A percentile compares a stretch with the other conserved stretches of the same genome.
Conservation (phyloP, 805 yeast species). For the Cyberlindnera meyerae region DNA sequence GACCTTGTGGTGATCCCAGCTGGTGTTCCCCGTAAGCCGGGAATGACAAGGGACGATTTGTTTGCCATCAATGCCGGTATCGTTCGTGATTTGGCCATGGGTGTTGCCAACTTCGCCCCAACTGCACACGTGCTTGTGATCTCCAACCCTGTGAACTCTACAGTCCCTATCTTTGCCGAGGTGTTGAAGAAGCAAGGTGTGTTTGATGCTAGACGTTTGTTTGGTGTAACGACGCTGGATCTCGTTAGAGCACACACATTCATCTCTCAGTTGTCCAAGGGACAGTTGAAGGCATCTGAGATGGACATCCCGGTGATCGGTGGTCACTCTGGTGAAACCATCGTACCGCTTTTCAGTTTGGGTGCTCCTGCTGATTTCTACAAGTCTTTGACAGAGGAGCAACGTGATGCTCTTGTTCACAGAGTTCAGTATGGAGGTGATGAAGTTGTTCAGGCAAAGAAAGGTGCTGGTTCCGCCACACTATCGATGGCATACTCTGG, state of each 20-base stretch:
- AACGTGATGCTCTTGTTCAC: slow-evolving; percentile 59
- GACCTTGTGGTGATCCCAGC: slow-evolving; percentile 88
- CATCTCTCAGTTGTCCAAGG: slow-evolving; percentile 19
- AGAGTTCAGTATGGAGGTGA: slow-evolving; percentile 87
- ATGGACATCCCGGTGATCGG: slow-evolving; percentile 68
- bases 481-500: slow-evolving; percentile 86
- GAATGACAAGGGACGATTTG: slow-evolving; percentile 84
- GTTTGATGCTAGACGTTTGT: slow-evolving; percentile 70
- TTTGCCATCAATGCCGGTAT: slow-evolving; percentile 81
- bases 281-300: slow-evolving; percentile 13
- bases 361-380: slow-evolving; percentile 38
- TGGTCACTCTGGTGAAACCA: slow-evolving; percentile 82
- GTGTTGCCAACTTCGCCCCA: slow-evolving; percentile 62
- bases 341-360: slow-evolving; percentile 69
- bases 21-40: slow-evolving; percentile 87
- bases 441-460: slow-evolving; percentile 81
- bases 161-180: slow-evolving; percentile 81
- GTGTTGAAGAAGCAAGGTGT: slow-evolving; percentile 67
- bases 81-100: slow-evolving; percentile 70
- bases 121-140: slow-evolving; percentile 62
- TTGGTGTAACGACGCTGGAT: slow-evolving; percentile 82
- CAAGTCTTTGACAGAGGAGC: slow-evolving; percentile 37
- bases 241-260: slow-evolving; percentile 70
- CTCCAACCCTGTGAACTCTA: slow-evolving; percentile 81
- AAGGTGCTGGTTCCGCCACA: slow-evolving; percentile 82